These are phyloP conservation scores for Chlamydomonas reinhardtii DNA, from an alignment of 163 green algal species.

Conservation along the genomic window DNA sequence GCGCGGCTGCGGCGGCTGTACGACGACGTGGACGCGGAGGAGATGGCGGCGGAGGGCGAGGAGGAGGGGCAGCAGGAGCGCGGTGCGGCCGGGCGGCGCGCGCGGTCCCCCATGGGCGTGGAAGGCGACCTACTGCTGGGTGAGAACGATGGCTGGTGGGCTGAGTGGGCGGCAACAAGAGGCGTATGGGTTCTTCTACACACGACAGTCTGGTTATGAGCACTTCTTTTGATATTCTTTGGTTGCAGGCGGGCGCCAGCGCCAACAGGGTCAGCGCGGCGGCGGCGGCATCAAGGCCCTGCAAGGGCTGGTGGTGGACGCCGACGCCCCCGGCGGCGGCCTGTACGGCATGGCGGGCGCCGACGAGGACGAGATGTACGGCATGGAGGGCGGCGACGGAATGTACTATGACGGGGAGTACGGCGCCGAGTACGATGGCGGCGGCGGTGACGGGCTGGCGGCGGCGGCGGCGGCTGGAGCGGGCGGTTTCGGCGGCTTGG, in stretches of 20 bases:
- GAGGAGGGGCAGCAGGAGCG: neutral
- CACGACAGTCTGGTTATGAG: too few species aligned
- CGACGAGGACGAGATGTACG: neutral
- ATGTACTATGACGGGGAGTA: neutral
- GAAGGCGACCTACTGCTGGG: constrained; percentile 33
- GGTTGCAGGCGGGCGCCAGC: neutral
- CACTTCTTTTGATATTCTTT: too few species aligned
- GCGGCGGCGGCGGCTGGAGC: neutral
- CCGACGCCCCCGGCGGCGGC: neutral
- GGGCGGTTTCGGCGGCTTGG: neutral
- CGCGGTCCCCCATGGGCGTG: neutral
- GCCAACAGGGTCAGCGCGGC: neutral
- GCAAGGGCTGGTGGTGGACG: constrained; percentile 13
- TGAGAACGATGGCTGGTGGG: neutral
- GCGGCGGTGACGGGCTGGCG: too few species aligned
- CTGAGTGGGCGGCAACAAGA: too few species aligned
- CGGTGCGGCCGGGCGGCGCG: neutral
- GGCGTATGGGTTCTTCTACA: too few species aligned
- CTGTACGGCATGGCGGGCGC: neutral
- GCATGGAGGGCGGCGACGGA: neutral
- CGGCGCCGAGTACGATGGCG: neutral
- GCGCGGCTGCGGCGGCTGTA: constrained; percentile 7
- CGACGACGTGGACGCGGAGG: neutral
- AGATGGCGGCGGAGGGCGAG: neutral
- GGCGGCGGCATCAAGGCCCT: neutral